Conservation (phyloP, 1,284 basidiomycete species). For the Pyrrhoderma noxium region DNA sequence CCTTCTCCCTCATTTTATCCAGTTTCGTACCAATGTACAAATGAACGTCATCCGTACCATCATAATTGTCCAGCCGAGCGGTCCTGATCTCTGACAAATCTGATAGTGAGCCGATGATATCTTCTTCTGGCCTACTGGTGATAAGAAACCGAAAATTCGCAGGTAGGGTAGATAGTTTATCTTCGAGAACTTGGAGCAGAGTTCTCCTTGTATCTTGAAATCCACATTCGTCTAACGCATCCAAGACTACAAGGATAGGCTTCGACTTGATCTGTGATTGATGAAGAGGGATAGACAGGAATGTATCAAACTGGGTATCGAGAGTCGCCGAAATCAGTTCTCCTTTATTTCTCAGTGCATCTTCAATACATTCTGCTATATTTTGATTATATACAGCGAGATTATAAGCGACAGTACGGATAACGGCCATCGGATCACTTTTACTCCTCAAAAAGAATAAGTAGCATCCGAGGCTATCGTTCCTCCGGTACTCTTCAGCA, state of each 20-base stretch:
- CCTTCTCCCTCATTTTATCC: no score
- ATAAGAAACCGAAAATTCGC: conserved; percentile 1
- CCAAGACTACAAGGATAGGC: conserved; percentile 9
- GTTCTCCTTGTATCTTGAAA: no score
- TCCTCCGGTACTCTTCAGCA: neutral
- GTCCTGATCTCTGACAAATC: no score
- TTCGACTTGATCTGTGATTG: neutral
- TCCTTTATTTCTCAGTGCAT: no score
- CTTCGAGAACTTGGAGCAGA: neutral
- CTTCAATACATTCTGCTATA: neutral
- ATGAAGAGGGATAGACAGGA: neutral
- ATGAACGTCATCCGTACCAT: no score
- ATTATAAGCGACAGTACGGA: neutral
- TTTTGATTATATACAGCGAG: neutral
- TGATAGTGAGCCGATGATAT: neutral
- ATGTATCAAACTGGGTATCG: no score
- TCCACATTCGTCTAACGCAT: conserved; percentile 16
- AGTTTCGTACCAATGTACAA: no score
- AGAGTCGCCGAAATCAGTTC: no score
- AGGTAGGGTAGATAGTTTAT: neutral
- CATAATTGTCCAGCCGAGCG: no score
- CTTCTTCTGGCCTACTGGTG: neutral
- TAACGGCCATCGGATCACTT: neutral
- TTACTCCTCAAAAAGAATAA: neutral
- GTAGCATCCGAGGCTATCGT: neutral